These are phyloP conservation scores for Aplosporella prunicola DNA, from an alignment of 2,329 filamentous ascomycete species.

Conservation along the genomic window DNA sequence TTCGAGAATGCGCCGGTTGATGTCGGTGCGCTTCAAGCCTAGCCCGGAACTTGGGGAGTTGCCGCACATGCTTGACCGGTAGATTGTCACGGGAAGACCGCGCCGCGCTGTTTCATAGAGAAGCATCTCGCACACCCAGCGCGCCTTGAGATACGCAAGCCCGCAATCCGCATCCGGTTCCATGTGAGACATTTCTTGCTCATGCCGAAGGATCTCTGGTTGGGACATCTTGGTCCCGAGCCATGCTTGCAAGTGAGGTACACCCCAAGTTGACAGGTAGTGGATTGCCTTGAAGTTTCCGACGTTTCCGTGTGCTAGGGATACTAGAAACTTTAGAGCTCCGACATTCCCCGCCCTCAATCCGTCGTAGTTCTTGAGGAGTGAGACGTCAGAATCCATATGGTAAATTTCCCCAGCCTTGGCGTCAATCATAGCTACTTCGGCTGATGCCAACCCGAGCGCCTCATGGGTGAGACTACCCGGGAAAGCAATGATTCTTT, in stretches of 20 bases:
- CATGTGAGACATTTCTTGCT: not conserved
- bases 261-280: constrained; percentile 6
- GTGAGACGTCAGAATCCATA: not conserved
- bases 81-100: constrained; percentile 4
- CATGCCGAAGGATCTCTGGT: no score
- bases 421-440: not conserved
- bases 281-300: not conserved
- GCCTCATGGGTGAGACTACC: not conserved
- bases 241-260: constrained; percentile 7
- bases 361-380: not conserved
- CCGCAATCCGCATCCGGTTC: not conserved
- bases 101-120: not conserved
- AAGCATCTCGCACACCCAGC: constrained; percentile 6
- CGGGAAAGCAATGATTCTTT: not conserved
- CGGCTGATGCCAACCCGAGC: not conserved
- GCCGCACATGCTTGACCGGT: not conserved
- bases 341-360: not conserved
- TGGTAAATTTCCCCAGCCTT: constrained; percentile 2
- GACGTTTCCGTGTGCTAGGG: not conserved
- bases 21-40: not conserved
- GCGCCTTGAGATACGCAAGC: constrained; percentile 5
- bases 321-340: no score
- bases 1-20: not conserved
- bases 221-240: not conserved
- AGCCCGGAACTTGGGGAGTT: not conserved